Evolutionary conservation across 1,284 basidiomycete genomes (phyloP).

Genomic region (Wallemia hederae): DNA sequence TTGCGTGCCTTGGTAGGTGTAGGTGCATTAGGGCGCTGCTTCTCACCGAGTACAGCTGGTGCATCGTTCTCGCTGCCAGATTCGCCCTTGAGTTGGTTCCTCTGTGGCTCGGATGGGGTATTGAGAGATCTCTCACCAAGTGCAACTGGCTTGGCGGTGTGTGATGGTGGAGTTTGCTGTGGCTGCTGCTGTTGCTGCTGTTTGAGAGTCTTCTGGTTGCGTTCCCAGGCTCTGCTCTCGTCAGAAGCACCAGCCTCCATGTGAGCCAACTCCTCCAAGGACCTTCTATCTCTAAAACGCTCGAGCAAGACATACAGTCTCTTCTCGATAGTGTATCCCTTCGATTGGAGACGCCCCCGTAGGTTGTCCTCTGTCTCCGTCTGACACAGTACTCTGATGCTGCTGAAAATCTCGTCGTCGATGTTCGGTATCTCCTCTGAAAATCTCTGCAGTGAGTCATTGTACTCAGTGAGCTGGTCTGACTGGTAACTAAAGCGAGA

Average conservation of each 20-base stretch:
- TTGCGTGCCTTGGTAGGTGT: not conserved
- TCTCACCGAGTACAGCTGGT: not conserved
- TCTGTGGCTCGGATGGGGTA: not conserved
- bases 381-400: constrained; percentile 71
- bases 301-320: not conserved
- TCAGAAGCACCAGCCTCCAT: not conserved
- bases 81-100: not conserved
- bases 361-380: constrained; percentile 41
- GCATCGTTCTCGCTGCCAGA: not conserved
- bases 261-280: not conserved
- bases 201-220: not conserved
- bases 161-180: no score
- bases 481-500: not conserved
- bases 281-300: not conserved
- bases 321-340: not conserved
- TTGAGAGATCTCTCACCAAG: not conserved
- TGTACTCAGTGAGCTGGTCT: constrained; percentile 20
- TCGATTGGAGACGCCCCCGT: constrained; percentile 26
- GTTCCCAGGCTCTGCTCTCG: not conserved
- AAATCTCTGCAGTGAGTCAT: constrained; percentile 29
- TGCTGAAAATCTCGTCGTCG: constrained; percentile 67
- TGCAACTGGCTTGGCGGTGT: not conserved
- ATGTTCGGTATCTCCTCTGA: constrained; percentile 33
- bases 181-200: not conserved
- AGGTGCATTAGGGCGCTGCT: not conserved